A percentile compares a stretch with the other conserved stretches of the same genome.
Conservation (phyloP, 2,329 filamentous ascomycete genomes). For the Mycogone perniciosa region DNA sequence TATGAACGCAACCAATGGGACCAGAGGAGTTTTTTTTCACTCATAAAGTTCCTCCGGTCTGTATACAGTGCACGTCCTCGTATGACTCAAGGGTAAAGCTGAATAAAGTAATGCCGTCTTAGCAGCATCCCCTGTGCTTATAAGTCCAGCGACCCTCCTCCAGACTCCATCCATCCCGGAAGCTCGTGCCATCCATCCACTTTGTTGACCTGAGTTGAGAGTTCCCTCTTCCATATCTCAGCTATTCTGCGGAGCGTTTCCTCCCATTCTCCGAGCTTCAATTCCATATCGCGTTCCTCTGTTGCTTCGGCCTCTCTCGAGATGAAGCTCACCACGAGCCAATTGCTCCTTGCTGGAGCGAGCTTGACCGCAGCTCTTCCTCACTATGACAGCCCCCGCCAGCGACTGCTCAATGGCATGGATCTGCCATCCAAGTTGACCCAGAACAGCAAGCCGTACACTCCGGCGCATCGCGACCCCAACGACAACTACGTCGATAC, state of each 20-base stretch:
- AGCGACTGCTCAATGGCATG: conserved; percentile 46
- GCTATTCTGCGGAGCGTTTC: background rate
- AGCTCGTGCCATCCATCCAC: too few relatives aligned
- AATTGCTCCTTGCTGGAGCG: conserved; percentile 23
- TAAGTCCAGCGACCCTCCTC: too few relatives aligned
- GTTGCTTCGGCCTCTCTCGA: background rate
- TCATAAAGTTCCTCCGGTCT: too few relatives aligned
- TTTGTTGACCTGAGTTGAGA: too few relatives aligned
- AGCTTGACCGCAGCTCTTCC: conserved; percentile 20
- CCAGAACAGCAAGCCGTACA: conserved; percentile 46
- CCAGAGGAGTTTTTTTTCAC: too few relatives aligned
- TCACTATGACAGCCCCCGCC: conserved; percentile 46
- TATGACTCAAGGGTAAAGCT: too few relatives aligned
- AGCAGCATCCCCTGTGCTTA: too few relatives aligned
- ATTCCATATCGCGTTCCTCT: background rate
- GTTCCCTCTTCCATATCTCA: background rate
- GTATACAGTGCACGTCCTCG: too few relatives aligned
- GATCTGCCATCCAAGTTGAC: conserved; percentile 39
- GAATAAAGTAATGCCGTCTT: too few relatives aligned
- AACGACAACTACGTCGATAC: conserved; percentile 58
- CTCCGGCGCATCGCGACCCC: conserved; percentile 52
- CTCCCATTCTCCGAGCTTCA: background rate
- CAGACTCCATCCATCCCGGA: too few relatives aligned
- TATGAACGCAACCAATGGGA: too few relatives aligned
- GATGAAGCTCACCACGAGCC: conserved; percentile 23